Percentiles rank a stretch among this genome's conserved stretches.
These are phyloP conservation scores for Cryptococcus sp. DNA, from an alignment of 1,284 basidiomycete genomes.

Conservation along the genomic window DNA sequence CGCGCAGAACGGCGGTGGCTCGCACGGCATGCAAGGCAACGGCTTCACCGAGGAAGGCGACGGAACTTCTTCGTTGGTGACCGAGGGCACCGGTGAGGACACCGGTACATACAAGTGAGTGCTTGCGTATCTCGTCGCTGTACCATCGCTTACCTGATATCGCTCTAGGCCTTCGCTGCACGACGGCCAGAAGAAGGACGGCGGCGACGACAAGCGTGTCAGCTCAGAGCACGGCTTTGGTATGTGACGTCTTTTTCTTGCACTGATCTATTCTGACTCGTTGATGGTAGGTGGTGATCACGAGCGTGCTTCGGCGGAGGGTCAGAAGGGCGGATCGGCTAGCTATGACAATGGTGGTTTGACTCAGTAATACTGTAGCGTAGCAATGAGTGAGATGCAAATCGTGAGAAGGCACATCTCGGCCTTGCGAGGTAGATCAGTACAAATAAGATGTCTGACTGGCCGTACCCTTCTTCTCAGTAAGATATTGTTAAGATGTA, in stretches of 20 bases:
- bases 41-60: slow-evolving; percentile 43
- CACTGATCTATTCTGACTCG: slow-evolving; percentile 8
- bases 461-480: no score
- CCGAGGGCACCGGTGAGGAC: slow-evolving; percentile 45
- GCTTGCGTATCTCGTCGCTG: background rate
- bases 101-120: slow-evolving; percentile 41
- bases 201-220: slow-evolving; percentile 38
- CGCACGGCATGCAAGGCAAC: slow-evolving; percentile 42
- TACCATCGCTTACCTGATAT: background rate
- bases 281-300: slow-evolving; percentile 32
- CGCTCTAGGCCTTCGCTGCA: slow-evolving; percentile 35
- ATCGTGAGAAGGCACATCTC: no score
- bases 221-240: slow-evolving; percentile 28
- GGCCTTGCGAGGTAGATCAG: no score
- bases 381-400: no score
- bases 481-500: no score
- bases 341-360: slow-evolving; percentile 44
- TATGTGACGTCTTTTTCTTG: background rate
- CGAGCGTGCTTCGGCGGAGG: slow-evolving; percentile 36
- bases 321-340: slow-evolving; percentile 43
- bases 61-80: slow-evolving; percentile 40
- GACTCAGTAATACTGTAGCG: slow-evolving; percentile 22
- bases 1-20: slow-evolving; percentile 42
- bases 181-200: slow-evolving; percentile 42
- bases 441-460: no score